Conservation (phyloP, 2,329 filamentous ascomycete species). For the Phoma sp. region DNA sequence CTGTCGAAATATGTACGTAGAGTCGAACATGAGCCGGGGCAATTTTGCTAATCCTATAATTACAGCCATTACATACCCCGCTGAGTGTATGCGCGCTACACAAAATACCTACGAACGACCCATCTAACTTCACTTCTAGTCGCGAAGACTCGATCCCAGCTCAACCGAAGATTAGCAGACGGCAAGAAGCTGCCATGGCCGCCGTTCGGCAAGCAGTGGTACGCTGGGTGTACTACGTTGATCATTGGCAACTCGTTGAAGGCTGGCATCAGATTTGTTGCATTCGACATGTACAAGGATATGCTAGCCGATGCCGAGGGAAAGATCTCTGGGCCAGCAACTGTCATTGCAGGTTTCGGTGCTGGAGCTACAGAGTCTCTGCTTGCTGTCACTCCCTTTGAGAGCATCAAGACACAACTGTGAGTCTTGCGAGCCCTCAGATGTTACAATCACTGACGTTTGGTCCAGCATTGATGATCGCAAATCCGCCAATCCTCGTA, state of each 20-base stretch:
- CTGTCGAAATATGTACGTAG: slow-evolving; percentile 82
- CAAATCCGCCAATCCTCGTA: slow-evolving; percentile 82
- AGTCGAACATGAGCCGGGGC: not conserved
- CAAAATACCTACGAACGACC: not conserved
- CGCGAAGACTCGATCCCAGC: slow-evolving; percentile 92
- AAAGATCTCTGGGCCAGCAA: slow-evolving; percentile 87
- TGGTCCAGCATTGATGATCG: slow-evolving; percentile 83
- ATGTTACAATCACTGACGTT: not conserved
- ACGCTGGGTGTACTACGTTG: slow-evolving; percentile 94
- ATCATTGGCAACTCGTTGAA: slow-evolving; percentile 98
- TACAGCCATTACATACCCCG: slow-evolving; percentile 86
- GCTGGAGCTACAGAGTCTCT: slow-evolving; percentile 94
- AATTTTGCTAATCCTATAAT: slow-evolving; percentile 27
- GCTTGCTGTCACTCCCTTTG: slow-evolving; percentile 92
- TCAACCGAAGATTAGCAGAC: slow-evolving; percentile 83
- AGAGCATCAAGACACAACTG: slow-evolving; percentile 98
- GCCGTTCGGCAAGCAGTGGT: slow-evolving; percentile 93
- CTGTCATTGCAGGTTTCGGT: slow-evolving; percentile 91
- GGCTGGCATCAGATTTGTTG: slow-evolving; percentile 95
- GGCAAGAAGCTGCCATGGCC: slow-evolving; percentile 93
- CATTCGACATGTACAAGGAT: slow-evolving; percentile 92
- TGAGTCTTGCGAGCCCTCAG: slow-evolving; percentile 19
- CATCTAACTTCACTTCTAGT: slow-evolving; percentile 59
- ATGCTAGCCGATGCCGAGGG: slow-evolving; percentile 83
- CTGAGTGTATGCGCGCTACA: slow-evolving; percentile 73